Conservation (phyloP, 768 basidiomycete genomes). For the Melanogaster broomeanus region DNA sequence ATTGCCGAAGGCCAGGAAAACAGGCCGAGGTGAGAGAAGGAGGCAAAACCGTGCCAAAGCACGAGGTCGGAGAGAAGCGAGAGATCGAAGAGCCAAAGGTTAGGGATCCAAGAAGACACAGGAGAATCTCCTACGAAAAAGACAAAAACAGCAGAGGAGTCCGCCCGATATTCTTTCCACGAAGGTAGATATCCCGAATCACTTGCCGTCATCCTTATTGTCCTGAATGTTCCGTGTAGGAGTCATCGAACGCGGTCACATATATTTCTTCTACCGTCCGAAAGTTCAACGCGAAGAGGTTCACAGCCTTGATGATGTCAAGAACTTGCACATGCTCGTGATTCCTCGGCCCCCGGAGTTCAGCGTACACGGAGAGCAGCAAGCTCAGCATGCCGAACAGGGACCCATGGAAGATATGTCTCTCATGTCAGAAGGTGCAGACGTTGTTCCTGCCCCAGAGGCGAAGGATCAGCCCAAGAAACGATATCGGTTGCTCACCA, state of each 20-base stretch:
- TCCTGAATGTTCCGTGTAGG: constrained; percentile 33
- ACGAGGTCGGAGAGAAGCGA: constrained; percentile 25
- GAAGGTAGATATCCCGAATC: constrained; percentile 2
- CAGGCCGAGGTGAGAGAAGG: constrained; percentile 27
- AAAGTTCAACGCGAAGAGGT: constrained; percentile 54
- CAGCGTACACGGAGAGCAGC: constrained; percentile 15
- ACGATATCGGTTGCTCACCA: constrained; percentile 49
- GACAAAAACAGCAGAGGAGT: constrained; percentile 20
- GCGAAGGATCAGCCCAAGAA: constrained; percentile 37
- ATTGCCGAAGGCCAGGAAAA: constrained; percentile 21
- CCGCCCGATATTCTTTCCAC: constrained; percentile 8
- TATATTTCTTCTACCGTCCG: constrained; percentile 68
- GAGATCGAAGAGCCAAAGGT: constrained; percentile 18
- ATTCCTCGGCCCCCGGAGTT: constrained; percentile 55
- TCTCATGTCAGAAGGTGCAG: constrained; percentile 44
- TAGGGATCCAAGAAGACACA: constrained; percentile 16
- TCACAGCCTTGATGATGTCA: constrained; percentile 56
- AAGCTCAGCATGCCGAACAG: constrained; percentile 17
- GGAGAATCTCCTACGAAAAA: constrained; percentile 10
- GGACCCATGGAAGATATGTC: constrained; percentile 44
- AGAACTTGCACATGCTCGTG: constrained; percentile 60
- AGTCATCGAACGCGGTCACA: constrained; percentile 57
- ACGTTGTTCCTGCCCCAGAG: constrained; percentile 48
- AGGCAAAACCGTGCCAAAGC: constrained; percentile 24
- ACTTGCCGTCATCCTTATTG: background rate